Evolutionary conservation across 31 red algal genomes (phyloP).

Genomic region (Odonthalia washingtoniensis): DNA sequence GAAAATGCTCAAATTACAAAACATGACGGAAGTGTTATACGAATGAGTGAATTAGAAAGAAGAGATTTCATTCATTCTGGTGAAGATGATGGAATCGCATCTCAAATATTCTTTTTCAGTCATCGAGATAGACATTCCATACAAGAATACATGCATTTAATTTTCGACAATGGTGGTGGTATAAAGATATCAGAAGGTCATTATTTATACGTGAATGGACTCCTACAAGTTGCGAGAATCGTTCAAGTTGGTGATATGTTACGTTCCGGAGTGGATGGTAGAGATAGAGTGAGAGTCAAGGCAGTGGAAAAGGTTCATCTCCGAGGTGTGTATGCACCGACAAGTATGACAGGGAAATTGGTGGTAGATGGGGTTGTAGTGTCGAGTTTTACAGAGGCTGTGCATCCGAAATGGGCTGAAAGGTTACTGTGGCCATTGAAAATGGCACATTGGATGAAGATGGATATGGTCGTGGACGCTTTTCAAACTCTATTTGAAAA

Average conservation of each 20-base stretch:
- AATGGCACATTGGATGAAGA: constrained; percentile 54
- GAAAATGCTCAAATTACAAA: constrained; percentile 47
- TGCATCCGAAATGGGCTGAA: constrained; percentile 61
- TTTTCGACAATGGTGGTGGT: constrained; percentile 6
- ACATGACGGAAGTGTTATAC: constrained; percentile 43
- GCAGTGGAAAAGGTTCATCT: constrained; percentile 21
- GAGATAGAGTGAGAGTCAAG: constrained; percentile 27
- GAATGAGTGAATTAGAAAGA: constrained; percentile 55
- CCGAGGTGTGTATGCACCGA: constrained; percentile 72
- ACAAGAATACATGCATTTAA: constrained; percentile 51
- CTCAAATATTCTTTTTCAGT: constrained; percentile 69
- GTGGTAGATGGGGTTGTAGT: constrained; percentile 68
- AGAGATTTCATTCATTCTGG: constrained; percentile 57
- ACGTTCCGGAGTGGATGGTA: constrained; percentile 52
- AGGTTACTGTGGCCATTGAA: constrained; percentile 59
- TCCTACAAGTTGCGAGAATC: constrained; percentile 32
- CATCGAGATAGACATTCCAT: constrained; percentile 45
- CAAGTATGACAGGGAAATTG: constrained; percentile 48
- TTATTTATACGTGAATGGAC: constrained; percentile 64
- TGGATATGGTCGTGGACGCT: too few species aligned
- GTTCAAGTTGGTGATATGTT: constrained; percentile 64
- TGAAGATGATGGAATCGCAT: constrained; percentile 43
- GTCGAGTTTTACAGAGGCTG: constrained; percentile 62
- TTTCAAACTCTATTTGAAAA: too few species aligned
- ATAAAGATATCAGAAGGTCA: constrained; percentile 54